A percentile compares a stretch with the other conserved stretches of the same genome.
These are phyloP conservation scores for Aspergillus piperis DNA, from an alignment of 2,329 filamentous ascomycete species.

Conservation along the genomic window DNA sequence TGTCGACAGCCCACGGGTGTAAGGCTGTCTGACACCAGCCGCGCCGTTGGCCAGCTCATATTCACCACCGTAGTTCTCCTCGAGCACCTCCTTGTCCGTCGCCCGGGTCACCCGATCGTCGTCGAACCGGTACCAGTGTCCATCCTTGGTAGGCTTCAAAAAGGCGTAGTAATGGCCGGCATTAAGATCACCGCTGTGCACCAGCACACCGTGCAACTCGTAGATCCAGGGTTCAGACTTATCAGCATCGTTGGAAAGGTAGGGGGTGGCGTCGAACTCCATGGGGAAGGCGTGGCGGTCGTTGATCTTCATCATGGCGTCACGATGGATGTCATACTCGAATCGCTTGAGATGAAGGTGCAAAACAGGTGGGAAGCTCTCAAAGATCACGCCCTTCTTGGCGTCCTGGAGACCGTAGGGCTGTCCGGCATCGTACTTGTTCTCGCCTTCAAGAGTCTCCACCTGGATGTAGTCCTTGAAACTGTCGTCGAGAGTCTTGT, in stretches of 20 bases:
- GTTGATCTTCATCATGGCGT: slow-evolving; percentile 96
- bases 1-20: slow-evolving; percentile 63
- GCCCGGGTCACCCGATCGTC: slow-evolving; percentile 96
- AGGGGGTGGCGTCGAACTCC: slow-evolving; percentile 69
- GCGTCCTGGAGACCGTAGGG: slow-evolving; percentile 92
- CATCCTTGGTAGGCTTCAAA: slow-evolving; percentile 88
- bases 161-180: slow-evolving; percentile 98
- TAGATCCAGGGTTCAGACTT: slow-evolving; percentile 88
- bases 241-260: slow-evolving; percentile 82
- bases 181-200: slow-evolving; percentile 95
- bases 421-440: slow-evolving; percentile 93
- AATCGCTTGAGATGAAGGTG: slow-evolving; percentile 96
- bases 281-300: slow-evolving; percentile 53
- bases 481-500: slow-evolving; percentile 88
- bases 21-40: slow-evolving; percentile 62
- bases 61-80: slow-evolving; percentile 95
- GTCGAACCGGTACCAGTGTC: slow-evolving; percentile 95
- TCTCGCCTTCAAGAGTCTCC: slow-evolving; percentile 95
- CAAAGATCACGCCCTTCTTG: slow-evolving; percentile 96
- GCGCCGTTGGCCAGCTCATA: slow-evolving; percentile 63
- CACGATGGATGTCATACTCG: slow-evolving; percentile 93
- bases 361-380: slow-evolving; percentile 88
- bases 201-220: slow-evolving; percentile 89
- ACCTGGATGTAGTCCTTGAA: slow-evolving; percentile 96
- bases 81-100: slow-evolving; percentile 84